Percentiles rank a stretch among this genome's conserved stretches.
phyloP scores from a whole-genome alignment of 805 yeast species.

The Saccharomyces paradoxus region DNA sequence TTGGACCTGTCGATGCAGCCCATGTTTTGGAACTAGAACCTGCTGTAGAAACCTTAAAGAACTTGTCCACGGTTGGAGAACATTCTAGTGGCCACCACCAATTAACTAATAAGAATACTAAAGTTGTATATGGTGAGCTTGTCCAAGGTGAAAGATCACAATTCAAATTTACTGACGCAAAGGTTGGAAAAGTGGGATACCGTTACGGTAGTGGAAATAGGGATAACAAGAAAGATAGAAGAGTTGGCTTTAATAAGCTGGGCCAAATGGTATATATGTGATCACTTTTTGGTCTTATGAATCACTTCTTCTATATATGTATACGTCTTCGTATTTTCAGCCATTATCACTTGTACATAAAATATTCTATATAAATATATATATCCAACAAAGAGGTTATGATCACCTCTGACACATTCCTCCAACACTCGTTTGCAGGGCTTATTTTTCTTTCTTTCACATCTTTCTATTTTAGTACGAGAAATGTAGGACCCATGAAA shows the following conservation, averaged over 20 bases:
- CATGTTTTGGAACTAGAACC: constrained; percentile 73
- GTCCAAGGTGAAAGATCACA: constrained; percentile 60
- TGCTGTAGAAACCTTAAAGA: constrained; percentile 70
- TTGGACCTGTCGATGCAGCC: constrained; percentile 95
- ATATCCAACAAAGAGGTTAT: neutral
- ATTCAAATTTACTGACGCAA: constrained; percentile 69
- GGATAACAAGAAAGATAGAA: constrained; percentile 80
- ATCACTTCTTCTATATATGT: neutral
- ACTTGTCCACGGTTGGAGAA: constrained; percentile 52
- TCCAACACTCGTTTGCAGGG: neutral
- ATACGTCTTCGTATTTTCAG: neutral
- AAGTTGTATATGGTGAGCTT: constrained; percentile 46
- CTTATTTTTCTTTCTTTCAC: neutral
- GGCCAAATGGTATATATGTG: constrained; percentile 44
- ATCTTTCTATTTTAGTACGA: neutral
- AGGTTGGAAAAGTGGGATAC: constrained; percentile 78
- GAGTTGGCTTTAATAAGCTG: constrained; percentile 56
- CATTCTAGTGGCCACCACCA: constrained; percentile 33
- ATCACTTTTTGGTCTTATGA: neutral
- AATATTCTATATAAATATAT: neutral
- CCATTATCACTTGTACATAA: neutral
- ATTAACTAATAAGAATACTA: constrained; percentile 22
- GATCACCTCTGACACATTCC: neutral
- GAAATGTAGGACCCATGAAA: neutral
- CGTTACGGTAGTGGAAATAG: constrained; percentile 88